Evolutionary conservation across 805 yeast genomes (phyloP), one percentile per base, ranked within the genome.

Genomic region (Pichia ethanolica): DNA sequence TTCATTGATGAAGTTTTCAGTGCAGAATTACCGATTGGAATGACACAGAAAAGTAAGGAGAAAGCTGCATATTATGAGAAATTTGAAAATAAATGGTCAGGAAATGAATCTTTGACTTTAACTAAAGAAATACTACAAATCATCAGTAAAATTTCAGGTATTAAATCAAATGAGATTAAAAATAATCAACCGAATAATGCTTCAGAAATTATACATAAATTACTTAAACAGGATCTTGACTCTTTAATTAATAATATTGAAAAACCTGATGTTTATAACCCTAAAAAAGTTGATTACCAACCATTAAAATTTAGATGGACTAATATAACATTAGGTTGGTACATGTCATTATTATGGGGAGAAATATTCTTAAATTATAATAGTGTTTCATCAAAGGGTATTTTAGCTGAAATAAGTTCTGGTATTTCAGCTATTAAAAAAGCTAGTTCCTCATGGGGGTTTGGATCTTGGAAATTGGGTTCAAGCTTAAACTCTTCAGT

Each of bases 301-400:
- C 70, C 74, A 4, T 67, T 83, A 53, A 70, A 62, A 51, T 83
- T 86, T 56, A 62, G 67, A 5, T 87, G 95, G 95, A 74, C 78
- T 38, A 68, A 68, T 47, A 59, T 72, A 27, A 80, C 87, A 0
- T 66, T 86, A 27, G 90, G 89, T 0, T 87, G 95, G 95, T 86
- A 86, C 63, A 72, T 75, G 38, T 74, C 85, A 5, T 68, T 84
- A 9, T 58, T 86, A 28, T 84, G 86, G 82, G 79, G 82, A 2
- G 66, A 70, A 34, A 73, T 84, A 0, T 84, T 72, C 56, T 55
- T 62, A 26, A 65, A 58, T 46, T 64, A 68, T 51, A 71, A 75
- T 14, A 62, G 72, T 45, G 67, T 67, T 33, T 51, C 55, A 46
- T 35, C 56, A 10, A 64, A 54, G 42, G 58, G 55, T 13, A 38